phyloP scores from a whole-genome alignment of 208 protist genomes.

The Crithidia acanthocephali region DNA sequence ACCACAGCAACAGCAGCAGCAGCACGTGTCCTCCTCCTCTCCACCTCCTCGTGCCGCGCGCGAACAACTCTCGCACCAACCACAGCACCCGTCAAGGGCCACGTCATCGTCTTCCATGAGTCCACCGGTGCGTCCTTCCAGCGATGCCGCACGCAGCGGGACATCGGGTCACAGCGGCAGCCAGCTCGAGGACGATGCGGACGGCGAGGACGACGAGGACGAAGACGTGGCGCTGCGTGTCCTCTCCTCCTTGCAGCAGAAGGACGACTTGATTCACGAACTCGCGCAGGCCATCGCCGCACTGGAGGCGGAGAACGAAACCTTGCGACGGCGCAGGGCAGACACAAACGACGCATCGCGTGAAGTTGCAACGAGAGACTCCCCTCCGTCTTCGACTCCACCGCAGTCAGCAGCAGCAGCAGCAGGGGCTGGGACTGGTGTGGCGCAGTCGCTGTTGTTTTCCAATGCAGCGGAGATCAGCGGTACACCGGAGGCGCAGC shows the following conservation, averaged over 20 bases:
- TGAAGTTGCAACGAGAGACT: neutral
- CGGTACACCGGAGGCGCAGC: constrained; percentile 4
- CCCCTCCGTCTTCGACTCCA: neutral
- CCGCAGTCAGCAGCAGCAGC: neutral
- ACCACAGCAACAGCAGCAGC: constrained; percentile 7
- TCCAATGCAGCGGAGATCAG: neutral
- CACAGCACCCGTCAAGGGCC: no score
- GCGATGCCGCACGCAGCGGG: neutral
- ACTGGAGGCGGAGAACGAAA: constrained; percentile 11
- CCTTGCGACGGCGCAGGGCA: constrained; percentile 11
- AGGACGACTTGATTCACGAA: constrained; percentile 29
- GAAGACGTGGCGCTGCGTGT: constrained; percentile 33
- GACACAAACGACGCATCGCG: neutral
- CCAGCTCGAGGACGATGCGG: constrained; percentile 1
- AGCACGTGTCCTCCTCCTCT: neutral
- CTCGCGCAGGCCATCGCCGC: constrained; percentile 16
- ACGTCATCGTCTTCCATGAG: neutral
- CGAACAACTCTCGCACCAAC: no score
- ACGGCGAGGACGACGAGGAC: constrained; percentile 4
- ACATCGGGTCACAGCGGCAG: neutral
- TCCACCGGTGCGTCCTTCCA: neutral
- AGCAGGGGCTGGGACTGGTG: neutral
- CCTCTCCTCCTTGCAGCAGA: constrained; percentile 34
- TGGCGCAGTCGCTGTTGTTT: neutral
- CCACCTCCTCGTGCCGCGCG: neutral